These are phyloP conservation scores for Podospora pseudoanserina DNA, from an alignment of 495 filamentous ascomycete species.

Conservation along the genomic window DNA sequence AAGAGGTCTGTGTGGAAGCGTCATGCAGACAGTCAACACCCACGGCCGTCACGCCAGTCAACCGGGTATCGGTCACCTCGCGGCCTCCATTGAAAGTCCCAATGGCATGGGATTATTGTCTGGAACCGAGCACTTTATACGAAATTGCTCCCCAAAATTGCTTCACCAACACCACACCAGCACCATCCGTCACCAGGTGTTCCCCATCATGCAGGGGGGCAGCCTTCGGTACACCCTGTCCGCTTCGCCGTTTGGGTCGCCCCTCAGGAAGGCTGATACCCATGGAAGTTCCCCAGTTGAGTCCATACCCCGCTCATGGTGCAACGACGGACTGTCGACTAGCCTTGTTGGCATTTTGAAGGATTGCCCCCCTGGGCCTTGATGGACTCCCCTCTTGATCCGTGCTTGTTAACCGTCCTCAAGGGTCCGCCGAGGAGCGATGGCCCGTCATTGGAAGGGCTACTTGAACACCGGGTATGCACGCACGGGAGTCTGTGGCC, in stretches of 20 bases:
- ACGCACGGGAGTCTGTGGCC: constrained; percentile 3
- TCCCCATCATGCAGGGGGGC: not conserved
- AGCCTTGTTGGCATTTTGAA: not conserved
- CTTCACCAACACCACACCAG: not conserved
- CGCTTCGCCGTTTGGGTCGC: constrained; percentile 17
- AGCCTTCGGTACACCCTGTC: constrained; percentile 11
- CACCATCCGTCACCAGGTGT: not conserved
- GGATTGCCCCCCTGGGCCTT: not conserved
- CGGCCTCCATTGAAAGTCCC: not conserved
- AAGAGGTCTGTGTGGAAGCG: not conserved
- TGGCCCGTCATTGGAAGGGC: not conserved
- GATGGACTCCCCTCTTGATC: constrained; percentile 1
- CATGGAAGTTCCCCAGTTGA: constrained; percentile 12
- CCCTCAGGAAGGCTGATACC: constrained; percentile 5
- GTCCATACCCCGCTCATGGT: constrained; percentile 6
- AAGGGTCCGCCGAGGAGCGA: not conserved
- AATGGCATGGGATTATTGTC: not conserved
- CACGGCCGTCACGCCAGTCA: not conserved
- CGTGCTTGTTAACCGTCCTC: not conserved
- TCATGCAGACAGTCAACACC: not conserved
- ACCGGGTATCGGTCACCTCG: not conserved
- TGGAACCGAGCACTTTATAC: constrained; percentile 9
- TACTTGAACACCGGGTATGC: not conserved
- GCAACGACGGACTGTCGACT: not conserved
- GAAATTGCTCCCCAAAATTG: not conserved